Evolutionary conservation across 2,329 filamentous ascomycete species (phyloP).

Genomic region (Fusarium newnesense): DNA sequence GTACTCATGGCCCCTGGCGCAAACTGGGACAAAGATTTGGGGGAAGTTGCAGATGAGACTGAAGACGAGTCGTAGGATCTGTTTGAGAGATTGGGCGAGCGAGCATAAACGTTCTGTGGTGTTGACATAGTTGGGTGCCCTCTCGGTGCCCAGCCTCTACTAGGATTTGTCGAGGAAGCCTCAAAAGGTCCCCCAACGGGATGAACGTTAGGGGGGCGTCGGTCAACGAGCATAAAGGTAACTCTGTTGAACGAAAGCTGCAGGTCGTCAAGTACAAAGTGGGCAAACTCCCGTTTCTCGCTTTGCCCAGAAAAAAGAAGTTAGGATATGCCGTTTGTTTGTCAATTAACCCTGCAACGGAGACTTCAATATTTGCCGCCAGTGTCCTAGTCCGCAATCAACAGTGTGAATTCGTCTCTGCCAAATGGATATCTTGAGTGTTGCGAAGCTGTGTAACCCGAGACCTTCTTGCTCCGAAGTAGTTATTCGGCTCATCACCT

Average conservation of each 20-base stretch:
- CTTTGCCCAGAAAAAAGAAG: slow-evolving; percentile 22
- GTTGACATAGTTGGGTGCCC: slow-evolving; percentile 59
- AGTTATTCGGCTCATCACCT: slow-evolving; percentile 33
- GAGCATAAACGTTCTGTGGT: slow-evolving; percentile 65
- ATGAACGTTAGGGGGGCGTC: slow-evolving; percentile 30
- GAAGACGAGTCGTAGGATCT: slow-evolving; percentile 73
- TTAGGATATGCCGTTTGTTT: slow-evolving; percentile 36
- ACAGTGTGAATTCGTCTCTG: slow-evolving; percentile 30
- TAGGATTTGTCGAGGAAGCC: slow-evolving; percentile 19
- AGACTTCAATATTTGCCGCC: slow-evolving; percentile 24
- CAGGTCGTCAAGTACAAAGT: slow-evolving; percentile 33
- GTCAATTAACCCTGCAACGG: slow-evolving; percentile 32
- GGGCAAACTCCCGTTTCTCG: slow-evolving; percentile 22
- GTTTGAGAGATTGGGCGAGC: slow-evolving; percentile 70
- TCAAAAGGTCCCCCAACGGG: slow-evolving; percentile 33
- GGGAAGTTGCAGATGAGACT: slow-evolving; percentile 70
- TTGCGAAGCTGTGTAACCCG: slow-evolving; percentile 37
- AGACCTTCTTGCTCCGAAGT: slow-evolving; percentile 32
- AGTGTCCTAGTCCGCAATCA: slow-evolving; percentile 21
- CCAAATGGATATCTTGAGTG: slow-evolving; percentile 32
- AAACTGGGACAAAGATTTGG: slow-evolving; percentile 64
- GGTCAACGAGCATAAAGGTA: slow-evolving; percentile 42
- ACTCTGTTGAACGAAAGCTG: slow-evolving; percentile 36
- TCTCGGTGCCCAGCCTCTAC: slow-evolving; percentile 30
- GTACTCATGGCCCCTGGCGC: slow-evolving; percentile 63